Evolutionary conservation across 768 basidiomycete genomes (phyloP), one percentile per base, ranked within the genome.

Genomic region (Pleurotus ostreatus): DNA sequence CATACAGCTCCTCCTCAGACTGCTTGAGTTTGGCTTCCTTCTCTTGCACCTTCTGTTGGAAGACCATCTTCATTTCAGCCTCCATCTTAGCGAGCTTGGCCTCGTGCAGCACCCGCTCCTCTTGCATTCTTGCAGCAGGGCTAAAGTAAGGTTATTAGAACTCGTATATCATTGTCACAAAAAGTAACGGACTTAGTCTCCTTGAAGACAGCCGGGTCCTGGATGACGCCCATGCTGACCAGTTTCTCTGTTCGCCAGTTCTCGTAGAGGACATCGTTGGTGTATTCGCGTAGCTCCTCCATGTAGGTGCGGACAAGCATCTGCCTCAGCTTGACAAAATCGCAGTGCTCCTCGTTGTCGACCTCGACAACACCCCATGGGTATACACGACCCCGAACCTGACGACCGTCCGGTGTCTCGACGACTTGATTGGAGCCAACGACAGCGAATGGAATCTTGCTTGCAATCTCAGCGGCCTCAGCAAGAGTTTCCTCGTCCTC

Each of bases 21-120:
- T 98, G 97, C 78, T 98, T 98, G 70, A 99, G 82, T 75, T 98
- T 98, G 61, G 93, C 84, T 71, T 99, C 97, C 80, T 99, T 98
- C 72, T 99, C 97, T 70, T 94, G 93, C 55, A 99, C 97, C 73
- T 99, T 99, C 75, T 98, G 97, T 70, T 95, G 94, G 94, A 99
- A 99, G 65, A 99, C 97, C 92, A 96, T 94, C 85, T 98, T 98
- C 97, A 99, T 99, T 81, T 98, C 97, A 55, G 94, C 91, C 77
- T 99, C 97, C 89, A 98, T 98, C 86, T 99, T 99, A 55, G 92
- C 84, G 55, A 99, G 84, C 72, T 98, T 98, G 63, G 92, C 90
- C 75, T 99, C 96, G 74, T 99, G 96, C 67, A 98, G 72, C 52
- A 92, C 79, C 56, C 97, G 91, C 69, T 99, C 97, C 69, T 99